Evolutionary conservation across 305 asterid genomes (phyloP).

Genomic region (Salvia sclarea): DNA sequence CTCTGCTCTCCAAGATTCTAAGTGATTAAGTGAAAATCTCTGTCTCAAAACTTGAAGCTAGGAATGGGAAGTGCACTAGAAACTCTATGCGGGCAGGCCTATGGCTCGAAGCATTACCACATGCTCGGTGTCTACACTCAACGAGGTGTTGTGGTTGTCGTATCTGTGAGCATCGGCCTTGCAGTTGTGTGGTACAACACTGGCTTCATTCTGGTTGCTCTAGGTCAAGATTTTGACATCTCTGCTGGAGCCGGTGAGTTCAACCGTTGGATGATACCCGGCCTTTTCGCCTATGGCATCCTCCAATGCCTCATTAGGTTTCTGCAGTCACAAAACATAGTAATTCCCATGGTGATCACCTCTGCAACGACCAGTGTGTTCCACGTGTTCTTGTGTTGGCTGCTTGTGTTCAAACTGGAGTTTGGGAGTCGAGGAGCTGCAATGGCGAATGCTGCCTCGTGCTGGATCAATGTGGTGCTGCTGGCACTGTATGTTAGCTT

Average conservation of each 20-base stretch:
- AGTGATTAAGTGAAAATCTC: too few relatives aligned
- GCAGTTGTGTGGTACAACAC: conserved; percentile 61
- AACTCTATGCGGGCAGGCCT: conserved; percentile 72
- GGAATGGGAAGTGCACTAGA: conserved; percentile 83
- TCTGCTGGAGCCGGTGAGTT: conserved; percentile 59
- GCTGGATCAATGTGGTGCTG: conserved; percentile 59
- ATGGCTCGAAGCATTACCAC: conserved; percentile 60
- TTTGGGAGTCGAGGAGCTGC: conserved; percentile 68
- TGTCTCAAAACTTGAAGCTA: conserved; percentile 41
- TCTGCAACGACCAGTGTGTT: conserved; percentile 46
- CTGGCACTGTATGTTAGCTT: conserved; percentile 46
- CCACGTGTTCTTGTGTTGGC: conserved; percentile 61
- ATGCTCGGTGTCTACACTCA: conserved; percentile 59
- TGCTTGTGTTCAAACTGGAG: conserved; percentile 43
- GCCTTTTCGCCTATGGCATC: conserved; percentile 61
- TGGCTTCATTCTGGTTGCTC: conserved; percentile 44
- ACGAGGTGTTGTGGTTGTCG: conserved; percentile 54
- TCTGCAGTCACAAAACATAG: conserved; percentile 58
- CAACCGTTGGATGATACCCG: conserved; percentile 66
- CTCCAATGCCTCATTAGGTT: conserved; percentile 64
- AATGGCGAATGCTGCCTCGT: conserved; percentile 59
- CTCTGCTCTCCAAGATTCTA: not conserved
- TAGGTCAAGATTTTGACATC: conserved; percentile 63
- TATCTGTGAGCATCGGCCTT: conserved; percentile 45
- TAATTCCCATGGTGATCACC: conserved; percentile 61